Evolutionary conservation across 78 protist species (phyloP).

Genomic region (Creolimax fragrantissima): DNA sequence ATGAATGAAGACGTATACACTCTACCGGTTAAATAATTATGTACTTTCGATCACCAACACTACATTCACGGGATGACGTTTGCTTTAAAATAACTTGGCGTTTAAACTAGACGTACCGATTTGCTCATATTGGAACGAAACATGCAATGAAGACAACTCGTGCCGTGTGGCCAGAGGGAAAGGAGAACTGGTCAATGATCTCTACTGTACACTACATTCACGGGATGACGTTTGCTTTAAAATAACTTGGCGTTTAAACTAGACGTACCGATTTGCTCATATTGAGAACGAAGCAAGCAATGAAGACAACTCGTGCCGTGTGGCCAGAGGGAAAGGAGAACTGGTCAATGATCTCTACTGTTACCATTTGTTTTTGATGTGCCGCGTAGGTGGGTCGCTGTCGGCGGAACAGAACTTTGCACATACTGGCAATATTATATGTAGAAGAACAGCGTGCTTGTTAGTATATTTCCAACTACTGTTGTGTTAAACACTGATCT

Average conservation of each 20-base stretch:
- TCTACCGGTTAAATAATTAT: too few species aligned
- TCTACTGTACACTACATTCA: neutral
- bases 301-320: slow-evolving; percentile 5
- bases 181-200: too few species aligned
- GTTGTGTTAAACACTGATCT: too few species aligned
- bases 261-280: neutral
- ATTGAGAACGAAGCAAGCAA: slow-evolving; percentile 11
- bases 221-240: neutral
- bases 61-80: neutral
- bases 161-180: neutral
- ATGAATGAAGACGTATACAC: too few species aligned
- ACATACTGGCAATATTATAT: too few species aligned
- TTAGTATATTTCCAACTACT: too few species aligned
- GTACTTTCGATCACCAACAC: too few species aligned
- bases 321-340: slow-evolving; percentile 28
- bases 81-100: neutral
- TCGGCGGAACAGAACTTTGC: neutral
- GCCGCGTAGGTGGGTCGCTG: neutral
- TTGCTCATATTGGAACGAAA: neutral
- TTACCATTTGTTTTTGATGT: neutral
- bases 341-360: neutral
- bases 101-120: neutral
- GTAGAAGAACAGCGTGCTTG: too few species aligned
- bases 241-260: neutral
- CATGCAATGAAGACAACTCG: neutral